Evolutionary conservation across 1,284 basidiomycete genomes (phyloP), one percentile per base, ranked within the genome.

Genomic region (Mycena sp.): DNA sequence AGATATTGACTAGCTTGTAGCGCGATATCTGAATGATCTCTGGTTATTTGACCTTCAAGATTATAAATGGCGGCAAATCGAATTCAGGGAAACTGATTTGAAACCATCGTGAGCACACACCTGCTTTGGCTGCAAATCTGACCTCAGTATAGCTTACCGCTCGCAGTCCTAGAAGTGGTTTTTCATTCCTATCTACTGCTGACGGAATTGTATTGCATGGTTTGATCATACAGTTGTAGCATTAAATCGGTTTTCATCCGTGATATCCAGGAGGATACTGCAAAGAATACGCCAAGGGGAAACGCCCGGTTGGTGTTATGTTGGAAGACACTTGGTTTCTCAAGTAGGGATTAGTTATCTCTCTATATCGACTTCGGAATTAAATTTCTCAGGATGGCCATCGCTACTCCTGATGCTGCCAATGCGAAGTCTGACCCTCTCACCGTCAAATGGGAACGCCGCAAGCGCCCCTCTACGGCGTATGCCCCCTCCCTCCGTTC

Each of bases 301-400:
- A 95, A 72, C 84, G 93, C 3, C 89, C 93, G 0, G 83, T 95
- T 38, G 96, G 96, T 2, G 83, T 96, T 11, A 95, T 94, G 75
- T 82, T 97, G 4, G 94, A 96, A 35, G 96, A 98, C 72, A 93
- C 93, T 0, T 98, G 96, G 95, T 82, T 96, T 58, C 82, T 98
- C n/a, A 86, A 88, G 88, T 92, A 64, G 12, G 82, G 16, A 49
- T 32, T 26, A 40, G 29, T 40, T 21, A 21, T 23, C 3, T 41
- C 7, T 48, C 32, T 35, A 28, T n/a, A 26, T 38, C 40, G 32
- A 35, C 32, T 35, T 11, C 16, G 6, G n/a, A 45, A 54, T 55
- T 14, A 49, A 57, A 61, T 49, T 29, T 61, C 6, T 75, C 77
- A 26, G 69, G 72, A 25, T 64, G 63, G 43, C 74, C 5, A 58